Conservation (phyloP, 176 grass and related monocot genomes). For the Oryza australiensis region DNA sequence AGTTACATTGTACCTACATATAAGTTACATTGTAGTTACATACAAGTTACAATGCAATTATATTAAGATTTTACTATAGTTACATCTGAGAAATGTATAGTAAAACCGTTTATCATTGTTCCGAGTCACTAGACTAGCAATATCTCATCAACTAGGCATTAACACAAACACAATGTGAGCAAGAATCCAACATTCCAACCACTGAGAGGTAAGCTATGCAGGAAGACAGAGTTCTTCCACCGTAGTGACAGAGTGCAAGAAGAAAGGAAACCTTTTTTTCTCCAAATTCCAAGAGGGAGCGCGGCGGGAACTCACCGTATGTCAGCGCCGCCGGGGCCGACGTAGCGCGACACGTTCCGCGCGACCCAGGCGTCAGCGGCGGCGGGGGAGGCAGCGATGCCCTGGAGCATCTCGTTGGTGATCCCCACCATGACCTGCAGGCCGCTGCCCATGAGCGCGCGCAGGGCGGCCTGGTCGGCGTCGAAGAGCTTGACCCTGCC, state of each 20-base stretch:
- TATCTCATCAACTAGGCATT: background rate
- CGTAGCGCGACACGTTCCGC: slow-evolving; percentile 75
- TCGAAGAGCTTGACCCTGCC: slow-evolving; percentile 84
- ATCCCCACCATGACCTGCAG: slow-evolving; percentile 77
- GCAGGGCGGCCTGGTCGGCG: slow-evolving; percentile 50
- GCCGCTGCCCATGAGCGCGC: slow-evolving; percentile 68
- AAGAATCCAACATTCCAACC: too few species aligned
- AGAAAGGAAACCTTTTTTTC: too few species aligned
- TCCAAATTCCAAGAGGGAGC: background rate
- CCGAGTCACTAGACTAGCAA: background rate
- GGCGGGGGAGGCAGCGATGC: slow-evolving; percentile 38
- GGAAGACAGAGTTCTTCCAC: background rate
- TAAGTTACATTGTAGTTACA: too few species aligned
- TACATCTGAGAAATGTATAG: too few species aligned
- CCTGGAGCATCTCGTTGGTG: slow-evolving; percentile 49
- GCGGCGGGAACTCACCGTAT: slow-evolving; percentile 52
- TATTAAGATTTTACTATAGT: too few species aligned
- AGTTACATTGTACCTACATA: too few species aligned
- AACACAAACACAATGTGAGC: too few species aligned
- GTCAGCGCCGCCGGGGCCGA: slow-evolving; percentile 67
- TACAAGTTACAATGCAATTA: too few species aligned
- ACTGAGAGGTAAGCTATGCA: background rate
- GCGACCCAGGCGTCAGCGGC: slow-evolving; percentile 63
- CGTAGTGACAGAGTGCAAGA: background rate
- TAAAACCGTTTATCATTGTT: background rate